Evolutionary conservation across 495 filamentous ascomycete genomes (phyloP), one percentile per base, ranked within the genome.

Genomic region (Margaritispora aquatica): DNA sequence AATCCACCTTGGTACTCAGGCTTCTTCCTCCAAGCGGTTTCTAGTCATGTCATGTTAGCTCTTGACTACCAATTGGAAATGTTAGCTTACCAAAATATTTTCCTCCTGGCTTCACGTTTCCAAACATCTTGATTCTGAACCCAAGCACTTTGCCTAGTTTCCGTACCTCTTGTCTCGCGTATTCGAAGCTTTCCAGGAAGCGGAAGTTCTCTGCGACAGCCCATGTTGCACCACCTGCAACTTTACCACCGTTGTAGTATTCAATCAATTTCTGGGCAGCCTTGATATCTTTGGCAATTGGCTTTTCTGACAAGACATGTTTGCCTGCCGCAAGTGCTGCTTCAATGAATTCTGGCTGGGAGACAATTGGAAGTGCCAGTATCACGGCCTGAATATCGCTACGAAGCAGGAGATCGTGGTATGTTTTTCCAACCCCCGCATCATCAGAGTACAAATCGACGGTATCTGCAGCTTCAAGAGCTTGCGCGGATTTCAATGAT

Each of bases 281-380:
- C 1, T 75, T 73, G 20, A 90, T 63, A 66, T 90, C 83, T 63
- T 80, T 78, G 0, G 88, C 88, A 38, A 93, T 81, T 19, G 90
- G 89, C 69, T 94, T 95, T 71, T 95, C 90, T n/a, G 77, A 85
- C 0, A 93, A 71, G 5, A 93, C 89, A 70, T 91, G 88, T 63
- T 94, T 94, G 22, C 86, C 84, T 1, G 88, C 87, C 0, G 71
- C 62, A 0, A 94, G 76, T 3, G 88, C 82, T 29, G 75, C 72
- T 63, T 80, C 74, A 69, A 87, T 84, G 63, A 77, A 80, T 31
- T 71, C 65, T 0, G 83, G 80, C 65, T 88, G 85, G 27, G 69
- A 69, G 17, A 71, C 60, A 66, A 88, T 88, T 3, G 85, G 85
- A 2, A 88, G 80, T 72, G 80, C 87, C 57, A 94, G 80, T 56